Conservation (phyloP, 306 rosid genomes). For the Aeschynomene evenia region DNA sequence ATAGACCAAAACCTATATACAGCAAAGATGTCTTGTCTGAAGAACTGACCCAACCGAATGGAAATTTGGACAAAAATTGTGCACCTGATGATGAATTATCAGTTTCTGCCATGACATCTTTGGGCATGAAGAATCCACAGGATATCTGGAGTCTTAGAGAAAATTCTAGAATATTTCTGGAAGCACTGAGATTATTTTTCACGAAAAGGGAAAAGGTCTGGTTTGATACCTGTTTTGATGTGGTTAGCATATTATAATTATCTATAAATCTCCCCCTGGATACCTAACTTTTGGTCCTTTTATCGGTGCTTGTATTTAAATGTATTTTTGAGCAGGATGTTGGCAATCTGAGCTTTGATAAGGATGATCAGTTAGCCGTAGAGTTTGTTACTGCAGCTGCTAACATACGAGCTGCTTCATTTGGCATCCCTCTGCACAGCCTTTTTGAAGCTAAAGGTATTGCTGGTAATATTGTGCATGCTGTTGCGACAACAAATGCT, state of each 20-base stretch:
- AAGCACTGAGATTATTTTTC: conserved; percentile 77
- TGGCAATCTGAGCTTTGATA: conserved; percentile 89
- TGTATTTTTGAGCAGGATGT: conserved; percentile 59
- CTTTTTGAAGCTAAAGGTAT: conserved; percentile 99
- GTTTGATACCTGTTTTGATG: conserved; percentile 24
- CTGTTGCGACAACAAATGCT: conserved; percentile 98
- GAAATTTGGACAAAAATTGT: conserved; percentile 49
- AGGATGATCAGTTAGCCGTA: conserved; percentile 98
- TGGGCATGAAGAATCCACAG: conserved; percentile 97
- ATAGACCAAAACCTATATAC: conserved; percentile 82
- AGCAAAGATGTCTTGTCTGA: conserved; percentile 63
- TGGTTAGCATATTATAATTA: conserved; percentile 14
- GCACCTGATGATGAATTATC: conserved; percentile 46
- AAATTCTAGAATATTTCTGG: conserved; percentile 77
- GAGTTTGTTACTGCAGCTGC: conserved; percentile 99
- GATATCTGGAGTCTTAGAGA: conserved; percentile 92
- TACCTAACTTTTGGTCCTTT: neutral
- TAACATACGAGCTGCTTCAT: conserved; percentile 88
- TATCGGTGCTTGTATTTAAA: neutral
- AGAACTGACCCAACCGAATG: conserved; percentile 66
- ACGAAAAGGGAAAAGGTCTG: conserved; percentile 75
- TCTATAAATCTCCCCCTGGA: conserved; percentile 1
- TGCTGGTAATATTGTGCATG: conserved; percentile 99
- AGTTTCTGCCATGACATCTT: conserved; percentile 83
- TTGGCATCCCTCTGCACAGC: conserved; percentile 88